phyloP scores from a whole-genome alignment of 176 grass and related monocot species.

The Triticum aestivum region IWGSC_CS_RefSeq_v2.1 NC_057804.1:85182511-85183010 shows the following conservation, averaged over 20 bases:
- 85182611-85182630: constrained; percentile 15
- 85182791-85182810: constrained; percentile 35
- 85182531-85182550: constrained; percentile 2
- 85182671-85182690: constrained; percentile 35
- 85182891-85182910: constrained; percentile 24
- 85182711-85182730: constrained; percentile 49
- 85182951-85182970: constrained; percentile 53
- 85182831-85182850: constrained; percentile 80
- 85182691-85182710: constrained; percentile 41
- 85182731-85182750: constrained; percentile 35
- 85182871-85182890: constrained; percentile 39
- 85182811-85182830: constrained; percentile 54
- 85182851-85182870: constrained; percentile 46
- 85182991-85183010: constrained; percentile 86
- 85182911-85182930: constrained; percentile 7
- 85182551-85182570: neutral
- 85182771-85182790: constrained; percentile 43
- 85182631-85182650: constrained; percentile 13
- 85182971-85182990: constrained; percentile 69
- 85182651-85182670: constrained; percentile 22
- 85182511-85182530: constrained; percentile 10
- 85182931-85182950: neutral
- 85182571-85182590: neutral
- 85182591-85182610: neutral
- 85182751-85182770: constrained; percentile 45